Evolutionary conservation across 345 rosid species (phyloP), one percentile per base, ranked within the genome.

Genomic region (Eucalyptus erythrocorys): DNA sequence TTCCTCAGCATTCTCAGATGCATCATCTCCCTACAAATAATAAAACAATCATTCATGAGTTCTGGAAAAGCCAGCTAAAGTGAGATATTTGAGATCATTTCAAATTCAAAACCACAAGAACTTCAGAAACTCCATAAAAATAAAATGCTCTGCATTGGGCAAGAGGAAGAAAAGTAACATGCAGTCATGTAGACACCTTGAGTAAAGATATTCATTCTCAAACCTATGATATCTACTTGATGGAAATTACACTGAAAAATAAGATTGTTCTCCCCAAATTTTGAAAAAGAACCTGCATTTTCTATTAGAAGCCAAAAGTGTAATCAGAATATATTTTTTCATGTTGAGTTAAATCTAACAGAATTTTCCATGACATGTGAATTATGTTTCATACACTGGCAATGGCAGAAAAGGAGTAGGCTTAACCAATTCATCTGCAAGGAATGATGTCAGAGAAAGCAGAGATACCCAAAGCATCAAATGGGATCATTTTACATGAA

Each of bases 1-100:
- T 85, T 92, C 98, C 90, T 95, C 93, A 79, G 92, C 87, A 85
- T 86, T 94, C 90, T 93, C 95, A 68, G 94, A 87, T 68, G 15
- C 89, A 82, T 87, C 93, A 90, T 80, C 91, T 87, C 87, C 96
- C 97, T 95, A 90, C 88, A 61, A 53, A 47, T 86, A 42, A 86
- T 24, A 32, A 86, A 86, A 37, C 66, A 76, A 76, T 76, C 47
- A 21, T 76, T 76, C 47, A 37, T 15, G 0, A 22, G 47, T 40
- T 37, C 45, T 37, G 27, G 45, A 37, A 76, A 76, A 21, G 82
- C 82, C 82, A 40, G 82, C 45, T 76, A 37, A 76, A 76, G 80
- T 17, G 80, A 68, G 47, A 37, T 21, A 76, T 37, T 47, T 37
- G 82, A 76, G 15, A 76, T 37, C 21, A 64, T 64, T 64, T 64